Percentiles rank a stretch among this genome's conserved stretches.
These are phyloP conservation scores for Pseudogymnoascus sp. DNA, from an alignment of 2,329 filamentous ascomycete species.

Conservation along the genomic window DNA sequence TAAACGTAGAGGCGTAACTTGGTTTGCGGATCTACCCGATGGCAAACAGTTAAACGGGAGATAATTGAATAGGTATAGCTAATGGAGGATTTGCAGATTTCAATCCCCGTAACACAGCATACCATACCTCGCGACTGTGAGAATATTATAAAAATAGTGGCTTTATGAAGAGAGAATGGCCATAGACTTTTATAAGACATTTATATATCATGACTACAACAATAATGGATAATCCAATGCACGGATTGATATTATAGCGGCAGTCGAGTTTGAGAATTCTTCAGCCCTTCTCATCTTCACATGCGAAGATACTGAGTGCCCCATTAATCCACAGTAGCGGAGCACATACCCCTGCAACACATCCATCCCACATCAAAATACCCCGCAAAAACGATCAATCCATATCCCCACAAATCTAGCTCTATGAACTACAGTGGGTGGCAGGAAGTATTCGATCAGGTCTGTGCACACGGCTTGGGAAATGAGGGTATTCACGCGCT, in stretches of 20 bases:
- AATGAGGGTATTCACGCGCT: no score
- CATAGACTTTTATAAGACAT: not conserved
- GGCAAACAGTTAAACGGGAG: no score
- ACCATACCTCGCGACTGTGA: not conserved
- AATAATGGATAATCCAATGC: not conserved
- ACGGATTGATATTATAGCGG: not conserved
- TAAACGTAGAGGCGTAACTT: no score
- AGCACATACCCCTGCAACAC: not conserved
- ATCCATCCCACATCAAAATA: not conserved
- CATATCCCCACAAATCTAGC: not conserved
- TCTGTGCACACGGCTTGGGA: no score
- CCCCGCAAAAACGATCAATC: not conserved
- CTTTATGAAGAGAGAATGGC: not conserved
- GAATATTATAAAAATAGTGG: not conserved
- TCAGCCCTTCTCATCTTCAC: not conserved
- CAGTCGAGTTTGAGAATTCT: not conserved
- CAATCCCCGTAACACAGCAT: no score
- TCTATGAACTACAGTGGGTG: no score
- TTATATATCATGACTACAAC: not conserved
- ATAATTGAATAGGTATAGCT: no score
- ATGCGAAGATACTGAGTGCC: not conserved
- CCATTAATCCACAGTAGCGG: not conserved
- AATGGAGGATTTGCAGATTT: no score
- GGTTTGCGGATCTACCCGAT: no score
- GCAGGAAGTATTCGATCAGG: no score